phyloP scores from a whole-genome alignment of 2,329 filamentous ascomycete genomes.

The Trichoderma arundinaceum region DNA sequence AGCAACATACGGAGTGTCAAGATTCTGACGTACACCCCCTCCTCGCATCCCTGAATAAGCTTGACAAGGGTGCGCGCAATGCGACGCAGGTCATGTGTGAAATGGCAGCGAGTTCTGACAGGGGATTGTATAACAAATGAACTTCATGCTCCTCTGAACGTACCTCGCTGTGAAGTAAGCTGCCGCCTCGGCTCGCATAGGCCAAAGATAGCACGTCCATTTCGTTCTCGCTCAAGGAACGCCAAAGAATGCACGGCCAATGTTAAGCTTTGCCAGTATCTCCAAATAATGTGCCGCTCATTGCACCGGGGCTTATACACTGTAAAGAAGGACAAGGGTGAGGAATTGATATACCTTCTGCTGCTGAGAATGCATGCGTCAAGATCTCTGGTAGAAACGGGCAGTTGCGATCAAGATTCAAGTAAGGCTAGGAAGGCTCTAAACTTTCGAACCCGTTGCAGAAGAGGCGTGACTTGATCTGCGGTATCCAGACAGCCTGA shows the following conservation, averaged over 20 bases:
- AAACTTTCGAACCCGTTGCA: not conserved
- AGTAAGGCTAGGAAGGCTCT: not conserved
- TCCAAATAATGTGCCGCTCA: not conserved
- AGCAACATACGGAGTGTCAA: not conserved
- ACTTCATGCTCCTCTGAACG: slow-evolving; percentile 1
- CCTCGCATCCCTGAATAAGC: not conserved
- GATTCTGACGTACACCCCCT: slow-evolving; percentile 9
- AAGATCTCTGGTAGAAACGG: slow-evolving; percentile 30
- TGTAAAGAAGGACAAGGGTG: not conserved
- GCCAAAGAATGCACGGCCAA: not conserved
- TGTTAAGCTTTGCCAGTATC: not conserved
- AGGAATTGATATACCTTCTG: slow-evolving; percentile 38
- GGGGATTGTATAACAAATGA: not conserved
- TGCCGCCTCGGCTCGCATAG: not conserved
- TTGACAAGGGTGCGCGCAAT: slow-evolving; percentile 10
- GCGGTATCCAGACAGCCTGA: slow-evolving; percentile 3
- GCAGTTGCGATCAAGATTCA: not conserved
- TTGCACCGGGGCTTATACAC: not conserved
- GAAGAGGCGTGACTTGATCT: not conserved
- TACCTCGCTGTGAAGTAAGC: slow-evolving; percentile 15
- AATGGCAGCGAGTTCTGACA: slow-evolving; percentile 1
- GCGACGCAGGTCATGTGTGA: slow-evolving; percentile 1
- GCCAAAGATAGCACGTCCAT: not conserved
- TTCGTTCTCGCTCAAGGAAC: not conserved
- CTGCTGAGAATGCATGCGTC: slow-evolving; percentile 44